Percentiles rank a stretch among this genome's conserved stretches.
These are phyloP conservation scores for Spencermartinsiella europaea DNA, from an alignment of 805 yeast species.

Conservation along the genomic window DNA sequence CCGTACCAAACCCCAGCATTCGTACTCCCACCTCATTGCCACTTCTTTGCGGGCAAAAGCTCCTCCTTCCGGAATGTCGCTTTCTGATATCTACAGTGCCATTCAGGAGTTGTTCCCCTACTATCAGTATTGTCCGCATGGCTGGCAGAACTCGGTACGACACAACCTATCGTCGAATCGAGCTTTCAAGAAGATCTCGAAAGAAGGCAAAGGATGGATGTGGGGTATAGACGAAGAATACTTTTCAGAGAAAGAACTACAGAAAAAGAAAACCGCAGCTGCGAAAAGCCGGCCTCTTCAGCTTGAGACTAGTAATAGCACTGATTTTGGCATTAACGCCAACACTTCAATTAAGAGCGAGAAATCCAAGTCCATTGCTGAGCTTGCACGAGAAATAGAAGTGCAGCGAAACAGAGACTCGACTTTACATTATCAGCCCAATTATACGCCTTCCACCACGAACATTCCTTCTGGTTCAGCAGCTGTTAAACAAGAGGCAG, in stretches of 20 bases:
- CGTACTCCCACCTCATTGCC: constrained; percentile 77
- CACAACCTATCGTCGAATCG: constrained; percentile 85
- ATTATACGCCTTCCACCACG: constrained; percentile 11
- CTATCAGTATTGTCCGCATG: constrained; percentile 89
- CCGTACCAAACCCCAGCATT: constrained; percentile 75
- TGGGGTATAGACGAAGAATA: constrained; percentile 90
- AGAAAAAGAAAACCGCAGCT: constrained; percentile 45
- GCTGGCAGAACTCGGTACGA: constrained; percentile 94
- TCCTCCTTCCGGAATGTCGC: constrained; percentile 67
- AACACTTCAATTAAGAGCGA: constrained; percentile 23
- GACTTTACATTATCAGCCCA: constrained; percentile 7
- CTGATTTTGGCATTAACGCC: constrained; percentile 22
- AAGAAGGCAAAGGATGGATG: constrained; percentile 90
- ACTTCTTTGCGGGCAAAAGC: constrained; percentile 67
- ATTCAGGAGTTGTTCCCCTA: constrained; percentile 87
- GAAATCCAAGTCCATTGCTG: constrained; percentile 30
- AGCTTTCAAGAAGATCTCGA: constrained; percentile 73
- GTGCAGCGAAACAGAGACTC: constrained; percentile 17
- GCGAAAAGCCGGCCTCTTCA: constrained; percentile 22
- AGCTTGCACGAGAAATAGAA: constrained; percentile 30
- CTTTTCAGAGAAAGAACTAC: constrained; percentile 74
- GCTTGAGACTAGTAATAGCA: constrained; percentile 9
- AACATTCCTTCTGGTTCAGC: not conserved
- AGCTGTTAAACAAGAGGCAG: constrained; percentile 1
- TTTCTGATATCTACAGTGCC: constrained; percentile 79